phyloP scores from a whole-genome alignment of 192 early-diverging fungal species.

The Cetraspora pellucida region DNA sequence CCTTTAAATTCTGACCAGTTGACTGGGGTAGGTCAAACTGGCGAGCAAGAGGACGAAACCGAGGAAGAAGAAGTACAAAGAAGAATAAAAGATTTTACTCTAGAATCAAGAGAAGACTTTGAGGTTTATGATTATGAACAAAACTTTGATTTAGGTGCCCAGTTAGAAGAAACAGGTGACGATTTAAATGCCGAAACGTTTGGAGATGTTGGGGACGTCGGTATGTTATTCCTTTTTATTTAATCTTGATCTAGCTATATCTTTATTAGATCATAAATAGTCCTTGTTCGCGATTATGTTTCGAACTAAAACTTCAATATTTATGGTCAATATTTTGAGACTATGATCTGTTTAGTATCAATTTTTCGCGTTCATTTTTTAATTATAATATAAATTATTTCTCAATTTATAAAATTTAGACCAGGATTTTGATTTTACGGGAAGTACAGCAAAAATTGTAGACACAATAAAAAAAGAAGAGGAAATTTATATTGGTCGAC shows the following conservation, averaged over 20 bases:
- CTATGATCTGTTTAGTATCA: neutral
- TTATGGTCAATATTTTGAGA: neutral
- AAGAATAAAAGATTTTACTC: constrained; percentile 42
- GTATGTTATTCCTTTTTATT: constrained; percentile 32
- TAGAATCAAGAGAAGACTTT: constrained; percentile 55
- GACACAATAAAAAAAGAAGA: constrained; percentile 54
- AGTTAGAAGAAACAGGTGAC: constrained; percentile 68
- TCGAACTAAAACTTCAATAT: no score
- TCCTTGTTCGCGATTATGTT: neutral
- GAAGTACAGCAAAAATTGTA: constrained; percentile 56
- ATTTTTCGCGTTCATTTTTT: neutral
- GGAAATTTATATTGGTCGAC: constrained; percentile 50
- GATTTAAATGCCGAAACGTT: constrained; percentile 78
- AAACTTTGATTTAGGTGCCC: constrained; percentile 56
- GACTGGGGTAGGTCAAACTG: constrained; percentile 25
- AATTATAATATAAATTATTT: neutral
- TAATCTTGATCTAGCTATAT: constrained; percentile 15
- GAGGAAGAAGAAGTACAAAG: constrained; percentile 39
- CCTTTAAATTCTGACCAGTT: constrained; percentile 45
- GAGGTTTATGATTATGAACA: constrained; percentile 68
- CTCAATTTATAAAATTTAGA: constrained; percentile 34
- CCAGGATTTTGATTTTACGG: constrained; percentile 75
- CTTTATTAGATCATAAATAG: neutral
- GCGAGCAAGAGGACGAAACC: constrained; percentile 31
- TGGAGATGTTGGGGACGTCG: constrained; percentile 55